Evolutionary conservation across 306 rosid species (phyloP), one percentile per base, ranked within the genome.

Genomic region (Oemleria cerasiformis): DNA sequence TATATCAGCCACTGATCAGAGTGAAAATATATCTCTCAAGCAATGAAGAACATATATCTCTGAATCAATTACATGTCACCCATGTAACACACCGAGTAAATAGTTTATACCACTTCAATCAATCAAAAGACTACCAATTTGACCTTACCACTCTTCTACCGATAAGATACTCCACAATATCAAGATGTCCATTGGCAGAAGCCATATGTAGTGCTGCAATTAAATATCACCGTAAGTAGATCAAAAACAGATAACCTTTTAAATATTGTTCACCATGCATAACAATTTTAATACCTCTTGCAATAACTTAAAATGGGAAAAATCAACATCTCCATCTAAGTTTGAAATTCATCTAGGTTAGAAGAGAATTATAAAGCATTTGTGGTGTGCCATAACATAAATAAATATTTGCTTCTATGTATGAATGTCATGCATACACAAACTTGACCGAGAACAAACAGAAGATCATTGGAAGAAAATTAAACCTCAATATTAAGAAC

Each of bases 181-280:
- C 78, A 79, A 82, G 75, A 82, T 89, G 92, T 63, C 97, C 98
- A 79, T 94, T 94, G 53, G 97, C 98, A 48, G 92, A 90, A 74
- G 96, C 95, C 97, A 94, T 91, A 75, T 91, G 98, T 38, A 94
- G 94, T 76, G 98, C 97, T 87, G 88, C 73, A 80, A 67, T 41
- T 70, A 68, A 67, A 60, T 41, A 65, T 73, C 21, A 54, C 41
- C 17, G 23, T 30, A 67, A 70, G 56, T 75, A 59, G 54, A 66
- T 86, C 61, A 82, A 60, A 34, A 15, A 73, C 36, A 75, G 43
- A 56, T 9, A 57, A 50, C 67, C 47, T 39, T 48, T 45, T 6
- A 50, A 17, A 25, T 3, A 43, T 5, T 30, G 48, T 67, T 48
- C 5, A 67, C 48, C 36, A 13, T 4, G 44, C 9, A 56, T n/a